A percentile compares a stretch with the other conserved stretches of the same genome.
Conservation (phyloP, 495 filamentous ascomycete species). For the Evansstolkia leycettana region DNA sequence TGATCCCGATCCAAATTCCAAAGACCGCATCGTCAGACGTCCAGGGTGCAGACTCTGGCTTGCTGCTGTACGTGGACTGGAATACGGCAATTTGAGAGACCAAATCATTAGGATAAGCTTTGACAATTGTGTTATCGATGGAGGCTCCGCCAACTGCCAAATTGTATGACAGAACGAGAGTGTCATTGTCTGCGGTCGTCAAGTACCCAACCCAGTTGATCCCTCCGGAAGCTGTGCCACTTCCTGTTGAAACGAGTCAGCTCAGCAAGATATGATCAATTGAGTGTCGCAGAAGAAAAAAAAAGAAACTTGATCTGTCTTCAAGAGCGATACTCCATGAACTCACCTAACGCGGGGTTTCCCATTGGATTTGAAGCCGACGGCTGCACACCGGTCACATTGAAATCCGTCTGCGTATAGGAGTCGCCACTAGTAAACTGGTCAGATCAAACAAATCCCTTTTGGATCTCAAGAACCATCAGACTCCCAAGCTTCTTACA, state of each 20-base stretch:
- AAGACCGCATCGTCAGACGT: conserved; percentile 47
- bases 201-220: conserved; percentile 63
- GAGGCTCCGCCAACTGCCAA: conserved; percentile 45
- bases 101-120: conserved; percentile 14
- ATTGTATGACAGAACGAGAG: conserved; percentile 44
- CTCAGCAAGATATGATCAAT: no score
- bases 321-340: no score
- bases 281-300: no score
- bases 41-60: conserved; percentile 42
- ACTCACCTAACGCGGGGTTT: conserved; percentile 33
- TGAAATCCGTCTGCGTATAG: conserved; percentile 48
- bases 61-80: conserved; percentile 19
- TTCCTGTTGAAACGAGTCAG: no score
- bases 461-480: neutral
- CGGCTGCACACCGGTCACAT: conserved; percentile 41
- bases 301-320: no score
- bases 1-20: conserved; percentile 67
- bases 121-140: conserved; percentile 36
- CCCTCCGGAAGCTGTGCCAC: conserved; percentile 33
- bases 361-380: conserved; percentile 50
- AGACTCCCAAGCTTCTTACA: no score
- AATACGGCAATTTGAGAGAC: conserved; percentile 19
- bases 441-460: neutral
- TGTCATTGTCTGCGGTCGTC: conserved; percentile 32
- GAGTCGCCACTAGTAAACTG: conserved; percentile 36